phyloP scores from a whole-genome alignment of 805 yeast species.

The Starmerella stigmatis region DNA sequence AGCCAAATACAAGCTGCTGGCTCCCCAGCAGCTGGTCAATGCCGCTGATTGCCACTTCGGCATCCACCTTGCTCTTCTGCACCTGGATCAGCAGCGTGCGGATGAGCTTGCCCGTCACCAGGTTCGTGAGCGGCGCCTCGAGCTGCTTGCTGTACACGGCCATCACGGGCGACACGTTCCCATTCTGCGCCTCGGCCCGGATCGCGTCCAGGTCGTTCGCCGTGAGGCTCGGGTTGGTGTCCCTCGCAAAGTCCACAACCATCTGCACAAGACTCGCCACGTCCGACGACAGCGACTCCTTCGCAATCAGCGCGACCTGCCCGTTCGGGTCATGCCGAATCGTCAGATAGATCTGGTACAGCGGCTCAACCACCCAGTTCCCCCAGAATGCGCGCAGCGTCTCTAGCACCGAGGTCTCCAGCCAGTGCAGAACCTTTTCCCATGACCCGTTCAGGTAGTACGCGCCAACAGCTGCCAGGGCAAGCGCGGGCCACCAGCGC shows the following conservation, averaged over 20 bases:
- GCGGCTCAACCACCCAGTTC: slow-evolving; percentile 78
- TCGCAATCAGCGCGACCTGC: slow-evolving; percentile 65
- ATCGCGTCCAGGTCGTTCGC: slow-evolving; percentile 14
- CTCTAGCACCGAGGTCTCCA: slow-evolving; percentile 48
- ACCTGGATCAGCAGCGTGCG: slow-evolving; percentile 76
- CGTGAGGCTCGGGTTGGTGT: slow-evolving; percentile 23
- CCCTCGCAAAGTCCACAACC: slow-evolving; percentile 62
- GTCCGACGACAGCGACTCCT: slow-evolving; percentile 68
- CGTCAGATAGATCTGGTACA: slow-evolving; percentile 59
- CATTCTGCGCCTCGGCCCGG: slow-evolving; percentile 40
- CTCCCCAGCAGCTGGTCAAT: slow-evolving; percentile 81
- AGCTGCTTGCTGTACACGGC: slow-evolving; percentile 69
- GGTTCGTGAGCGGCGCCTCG: slow-evolving; percentile 52
- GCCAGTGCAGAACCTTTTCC: slow-evolving; percentile 45
- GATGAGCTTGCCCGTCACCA: slow-evolving; percentile 59
- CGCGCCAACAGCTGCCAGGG: slow-evolving; percentile 32
- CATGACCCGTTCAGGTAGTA: slow-evolving; percentile 40
- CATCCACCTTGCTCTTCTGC: slow-evolving; percentile 95
- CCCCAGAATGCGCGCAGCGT: slow-evolving; percentile 55
- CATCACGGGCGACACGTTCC: slow-evolving; percentile 74
- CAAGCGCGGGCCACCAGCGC: slow-evolving; percentile 59
- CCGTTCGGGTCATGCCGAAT: slow-evolving; percentile 74
- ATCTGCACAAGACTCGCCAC: slow-evolving; percentile 72
- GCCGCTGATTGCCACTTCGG: slow-evolving; percentile 78
- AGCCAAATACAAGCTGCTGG: slow-evolving; percentile 88